Percentiles rank a stretch among this genome's conserved stretches.
Conservation (phyloP, 257 asterid species). For the Eucommia ulmoides region DNA sequence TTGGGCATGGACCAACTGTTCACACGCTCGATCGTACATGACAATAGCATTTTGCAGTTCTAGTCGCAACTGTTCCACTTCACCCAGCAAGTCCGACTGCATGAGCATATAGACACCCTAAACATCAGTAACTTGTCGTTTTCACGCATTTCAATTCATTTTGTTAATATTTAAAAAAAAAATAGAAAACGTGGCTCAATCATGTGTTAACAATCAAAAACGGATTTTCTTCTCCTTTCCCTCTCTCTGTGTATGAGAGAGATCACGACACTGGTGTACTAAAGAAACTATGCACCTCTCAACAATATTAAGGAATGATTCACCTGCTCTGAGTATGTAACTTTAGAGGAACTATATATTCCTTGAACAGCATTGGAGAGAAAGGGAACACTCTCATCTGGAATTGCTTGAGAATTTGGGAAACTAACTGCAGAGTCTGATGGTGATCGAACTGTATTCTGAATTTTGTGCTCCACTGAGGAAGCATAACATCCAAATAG, state of each 20-base stretch:
- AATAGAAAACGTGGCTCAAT: too few relatives aligned
- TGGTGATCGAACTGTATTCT: conserved; percentile 8
- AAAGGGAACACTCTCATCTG: conserved; percentile 11
- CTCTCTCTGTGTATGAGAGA: too few relatives aligned
- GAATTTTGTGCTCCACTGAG: conserved; percentile 21
- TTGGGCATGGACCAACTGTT: conserved; percentile 49
- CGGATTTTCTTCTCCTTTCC: too few relatives aligned
- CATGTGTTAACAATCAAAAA: too few relatives aligned
- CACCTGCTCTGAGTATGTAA: conserved; percentile 38
- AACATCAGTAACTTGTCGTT: background rate
- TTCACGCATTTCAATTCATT: background rate
- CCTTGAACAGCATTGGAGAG: conserved; percentile 12
- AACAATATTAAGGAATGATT: conserved; percentile 5
- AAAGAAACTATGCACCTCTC: too few relatives aligned
- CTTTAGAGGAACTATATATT: conserved; percentile 15
- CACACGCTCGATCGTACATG: conserved; percentile 64
- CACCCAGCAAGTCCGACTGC: conserved; percentile 44
- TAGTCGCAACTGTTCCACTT: conserved; percentile 44
- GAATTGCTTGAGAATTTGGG: conserved; percentile 17
- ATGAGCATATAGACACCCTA: conserved; percentile 7
- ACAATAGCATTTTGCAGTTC: conserved; percentile 46
- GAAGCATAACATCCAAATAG: conserved; percentile 25
- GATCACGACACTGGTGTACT: too few relatives aligned
- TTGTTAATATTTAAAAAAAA: too few relatives aligned
- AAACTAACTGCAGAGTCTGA: conserved; percentile 18